These are phyloP conservation scores for Aspergillus bertholletiae DNA, from an alignment of 495 filamentous ascomycete species.

Conservation along the genomic window DNA sequence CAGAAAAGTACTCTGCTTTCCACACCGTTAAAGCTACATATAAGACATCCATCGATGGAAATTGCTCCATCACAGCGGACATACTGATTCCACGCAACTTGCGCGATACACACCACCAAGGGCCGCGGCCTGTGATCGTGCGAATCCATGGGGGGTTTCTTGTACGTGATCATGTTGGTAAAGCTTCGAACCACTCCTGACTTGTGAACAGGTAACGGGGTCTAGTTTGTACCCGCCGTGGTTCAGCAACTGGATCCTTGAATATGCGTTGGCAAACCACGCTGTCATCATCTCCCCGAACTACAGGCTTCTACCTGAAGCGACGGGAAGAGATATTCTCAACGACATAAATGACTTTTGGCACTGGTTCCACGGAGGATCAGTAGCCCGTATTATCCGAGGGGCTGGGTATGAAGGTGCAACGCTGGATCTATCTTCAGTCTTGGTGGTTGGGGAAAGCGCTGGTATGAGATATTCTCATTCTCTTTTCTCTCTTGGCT, in stretches of 20 bases:
- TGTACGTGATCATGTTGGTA: background rate
- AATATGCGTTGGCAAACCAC: slow-evolving; percentile 4
- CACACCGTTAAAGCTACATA: background rate
- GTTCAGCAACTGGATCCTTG: slow-evolving; percentile 16
- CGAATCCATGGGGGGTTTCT: slow-evolving; percentile 17
- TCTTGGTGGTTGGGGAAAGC: slow-evolving; percentile 10
- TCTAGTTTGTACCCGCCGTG: slow-evolving; percentile 12
- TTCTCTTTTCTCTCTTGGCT: background rate
- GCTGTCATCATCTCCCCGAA: slow-evolving; percentile 16
- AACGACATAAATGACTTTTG: slow-evolving; percentile 13
- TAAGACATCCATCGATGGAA: background rate
- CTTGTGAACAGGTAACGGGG: slow-evolving; percentile 3
- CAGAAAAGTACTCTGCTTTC: background rate
- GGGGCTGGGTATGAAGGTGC: background rate
- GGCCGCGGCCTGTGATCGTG: slow-evolving; percentile 7
- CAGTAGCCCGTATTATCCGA: background rate
- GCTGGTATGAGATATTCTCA: slow-evolving; percentile 3
- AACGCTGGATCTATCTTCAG: slow-evolving; percentile 3
- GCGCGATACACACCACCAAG: background rate
- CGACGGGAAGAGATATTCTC: slow-evolving; percentile 13
- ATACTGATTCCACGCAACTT: slow-evolving; percentile 13
- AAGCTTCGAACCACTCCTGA: background rate
- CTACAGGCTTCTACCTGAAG: slow-evolving; percentile 15
- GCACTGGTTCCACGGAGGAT: slow-evolving; percentile 7
- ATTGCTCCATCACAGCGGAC: background rate